A percentile compares a stretch with the other conserved stretches of the same genome.
Conservation (phyloP, 2,329 filamentous ascomycete genomes). For the Colletotrichum costaricense region DNA sequence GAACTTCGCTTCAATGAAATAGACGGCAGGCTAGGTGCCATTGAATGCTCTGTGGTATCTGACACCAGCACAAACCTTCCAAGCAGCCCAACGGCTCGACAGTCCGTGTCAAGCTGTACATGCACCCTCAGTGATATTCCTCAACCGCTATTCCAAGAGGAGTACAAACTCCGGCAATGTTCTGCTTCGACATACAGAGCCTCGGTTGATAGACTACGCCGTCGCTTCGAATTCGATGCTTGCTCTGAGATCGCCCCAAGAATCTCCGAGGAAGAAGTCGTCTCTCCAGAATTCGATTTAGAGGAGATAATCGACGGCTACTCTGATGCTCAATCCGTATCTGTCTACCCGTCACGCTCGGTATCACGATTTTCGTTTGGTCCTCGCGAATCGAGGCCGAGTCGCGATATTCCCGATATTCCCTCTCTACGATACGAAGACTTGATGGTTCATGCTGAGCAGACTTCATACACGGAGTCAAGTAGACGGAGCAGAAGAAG, state of each 20-base stretch:
- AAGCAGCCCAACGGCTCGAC: not conserved
- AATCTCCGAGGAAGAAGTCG: not conserved
- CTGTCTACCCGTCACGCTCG: not conserved
- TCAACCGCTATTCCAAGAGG: not conserved
- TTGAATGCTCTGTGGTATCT: slow-evolving; percentile 14
- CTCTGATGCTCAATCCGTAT: not conserved
- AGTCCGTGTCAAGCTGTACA: not conserved
- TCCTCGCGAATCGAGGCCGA: not conserved
- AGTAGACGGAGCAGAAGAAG: not conserved
- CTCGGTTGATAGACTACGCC: slow-evolving; percentile 16
- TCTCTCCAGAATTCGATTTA: too few species aligned
- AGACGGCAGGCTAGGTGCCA: not conserved
- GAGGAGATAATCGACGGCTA: not conserved
- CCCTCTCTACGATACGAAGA: not conserved
- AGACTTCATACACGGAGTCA: not conserved
- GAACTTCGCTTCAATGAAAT: slow-evolving; percentile 19
- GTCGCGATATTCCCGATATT: not conserved
- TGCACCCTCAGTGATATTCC: slow-evolving; percentile 14
- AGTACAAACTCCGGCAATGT: not conserved
- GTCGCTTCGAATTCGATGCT: not conserved
- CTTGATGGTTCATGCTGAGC: not conserved
- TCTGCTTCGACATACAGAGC: slow-evolving; percentile 10
- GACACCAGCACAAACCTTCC: not conserved
- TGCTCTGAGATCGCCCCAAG: not conserved
- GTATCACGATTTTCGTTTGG: fast-evolving